These are phyloP conservation scores for Sphagnum fallax DNA, from an alignment of 228 moss, liverwort and hornwort genomes.

Conservation along the genomic window DNA sequence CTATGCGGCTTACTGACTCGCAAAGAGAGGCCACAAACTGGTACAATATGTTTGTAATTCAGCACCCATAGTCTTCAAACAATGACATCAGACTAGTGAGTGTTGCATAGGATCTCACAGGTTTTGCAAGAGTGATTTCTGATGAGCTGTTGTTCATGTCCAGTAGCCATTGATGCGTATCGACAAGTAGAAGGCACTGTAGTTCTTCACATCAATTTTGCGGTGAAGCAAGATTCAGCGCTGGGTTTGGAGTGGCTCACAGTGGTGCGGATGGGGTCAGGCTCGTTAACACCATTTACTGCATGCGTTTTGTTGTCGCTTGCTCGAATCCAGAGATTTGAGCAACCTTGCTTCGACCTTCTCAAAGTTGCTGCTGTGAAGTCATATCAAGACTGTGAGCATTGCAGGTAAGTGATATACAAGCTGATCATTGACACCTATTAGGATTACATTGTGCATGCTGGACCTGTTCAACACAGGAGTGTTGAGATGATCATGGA, in stretches of 20 bases:
- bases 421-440: background rate
- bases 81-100: too few species aligned
- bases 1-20: background rate
- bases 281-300: constrained; percentile 56
- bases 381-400: constrained; percentile 71
- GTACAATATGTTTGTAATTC: too few species aligned
- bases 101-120: too few species aligned
- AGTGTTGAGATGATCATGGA: too few species aligned
- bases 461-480: too few species aligned
- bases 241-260: constrained; percentile 78
- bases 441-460: too few species aligned
- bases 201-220: constrained; percentile 84
- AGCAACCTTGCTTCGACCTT: constrained; percentile 69
- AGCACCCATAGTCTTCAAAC: too few species aligned
- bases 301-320: constrained; percentile 80
- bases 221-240: constrained; percentile 81
- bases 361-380: constrained; percentile 66
- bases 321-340: constrained; percentile 85
- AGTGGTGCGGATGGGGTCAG: constrained; percentile 50
- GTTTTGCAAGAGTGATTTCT: too few species aligned
- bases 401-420: constrained; percentile 48
- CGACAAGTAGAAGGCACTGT: constrained; percentile 84
- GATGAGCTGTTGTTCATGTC: too few species aligned
- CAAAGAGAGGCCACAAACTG: too few species aligned
- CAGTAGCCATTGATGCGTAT: constrained; percentile 29